Conservation (phyloP, 1,284 basidiomycete genomes). For the Grifola frondosa region DNA sequence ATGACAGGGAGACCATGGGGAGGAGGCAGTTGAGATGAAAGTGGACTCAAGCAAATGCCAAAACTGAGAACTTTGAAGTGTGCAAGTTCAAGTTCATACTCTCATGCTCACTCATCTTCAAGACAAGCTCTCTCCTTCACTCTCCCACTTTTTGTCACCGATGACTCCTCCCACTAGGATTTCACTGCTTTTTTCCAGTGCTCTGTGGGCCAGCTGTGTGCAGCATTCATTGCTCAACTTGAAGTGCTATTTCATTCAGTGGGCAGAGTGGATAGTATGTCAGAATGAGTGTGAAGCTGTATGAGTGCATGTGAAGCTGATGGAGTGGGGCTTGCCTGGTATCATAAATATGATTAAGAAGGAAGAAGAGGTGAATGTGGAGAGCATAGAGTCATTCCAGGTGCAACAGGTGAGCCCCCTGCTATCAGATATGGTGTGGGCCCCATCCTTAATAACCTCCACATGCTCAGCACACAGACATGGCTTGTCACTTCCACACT, state of each 20-base stretch:
- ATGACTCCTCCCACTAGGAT: too few relatives aligned
- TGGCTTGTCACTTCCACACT: slow-evolving; percentile 47
- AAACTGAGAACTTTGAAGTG: too few relatives aligned
- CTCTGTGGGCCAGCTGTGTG: slow-evolving; percentile 48
- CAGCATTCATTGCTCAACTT: slow-evolving; percentile 49
- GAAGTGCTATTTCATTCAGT: slow-evolving; percentile 64
- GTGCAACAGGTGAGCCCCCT: slow-evolving; percentile 42
- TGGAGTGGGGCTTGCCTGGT: slow-evolving; percentile 48
- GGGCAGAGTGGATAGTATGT: slow-evolving; percentile 67
- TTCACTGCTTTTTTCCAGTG: slow-evolving; percentile 55
- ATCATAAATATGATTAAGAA: slow-evolving; percentile 45
- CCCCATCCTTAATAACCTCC: slow-evolving; percentile 50
- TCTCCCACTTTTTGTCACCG: too few relatives aligned
- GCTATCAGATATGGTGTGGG: slow-evolving; percentile 38
- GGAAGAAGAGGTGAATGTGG: slow-evolving; percentile 17
- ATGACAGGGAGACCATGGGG: too few relatives aligned
- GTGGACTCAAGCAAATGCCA: too few relatives aligned
- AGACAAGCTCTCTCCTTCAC: too few relatives aligned
- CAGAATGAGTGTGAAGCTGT: slow-evolving; percentile 63
- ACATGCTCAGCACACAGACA: slow-evolving; percentile 36
- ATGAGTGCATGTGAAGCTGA: slow-evolving; percentile 47
- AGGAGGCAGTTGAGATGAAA: too few relatives aligned
- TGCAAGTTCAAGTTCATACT: too few relatives aligned
- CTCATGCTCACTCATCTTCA: too few relatives aligned
- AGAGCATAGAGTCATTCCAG: slow-evolving; percentile 35